Base-by-base conservation (phyloP, 2,329 filamentous ascomycete species). In the Talaromyces pinophilus region DNA sequence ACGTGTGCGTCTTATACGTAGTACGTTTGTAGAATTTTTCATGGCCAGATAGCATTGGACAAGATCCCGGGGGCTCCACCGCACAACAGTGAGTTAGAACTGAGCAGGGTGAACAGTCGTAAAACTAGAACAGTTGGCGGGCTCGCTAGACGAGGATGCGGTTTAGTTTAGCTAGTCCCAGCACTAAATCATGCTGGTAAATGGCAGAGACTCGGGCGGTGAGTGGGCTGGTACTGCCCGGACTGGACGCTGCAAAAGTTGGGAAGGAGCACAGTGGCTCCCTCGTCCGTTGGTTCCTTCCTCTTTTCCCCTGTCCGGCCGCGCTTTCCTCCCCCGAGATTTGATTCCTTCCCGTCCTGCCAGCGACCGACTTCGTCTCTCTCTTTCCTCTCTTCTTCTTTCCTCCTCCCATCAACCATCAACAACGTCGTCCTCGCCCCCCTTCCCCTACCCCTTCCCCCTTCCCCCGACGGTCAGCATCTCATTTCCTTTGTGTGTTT, bases 391-490 rank as follows among this genome's bases (percentile, higher is more conserved):
- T 65, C 50, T 63, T 50, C 61, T 62, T 67, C 57, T 42, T 48
- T 62, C 67, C 64, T 59, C 62, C 67, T 66, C 52, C 66, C 38
- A 60, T 60, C 57, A 60, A 60, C 66, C 38, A 60, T 60, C 57
- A 60, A 60, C 57, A 62, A 55, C 59, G 35, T 67, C 67, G 50
- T 57, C 50, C 65, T 25, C 25, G 25, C 62, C 64, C 62, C 65
- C 67, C 63, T 65, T 50, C 59, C 63, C 50, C 67, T 62, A 69
- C 54, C 67, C 66, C 59, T 66, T 67, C 64, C 60, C 48, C 54
- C 63, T 66, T 54, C 55, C 44, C 70, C 64, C 33, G 46, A 66
- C 55, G 42, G 67, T 68, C 62, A 65, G 68, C 50, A 60, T 67
- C 30, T 68, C 33, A 63, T 50, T 63, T 62, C 50, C 30, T 66